A percentile compares a stretch with the other conserved stretches of the same genome.
phyloP scores from a whole-genome alignment of 1,139 yeast genomes.

The Suhomyces wounanorum region DNA sequence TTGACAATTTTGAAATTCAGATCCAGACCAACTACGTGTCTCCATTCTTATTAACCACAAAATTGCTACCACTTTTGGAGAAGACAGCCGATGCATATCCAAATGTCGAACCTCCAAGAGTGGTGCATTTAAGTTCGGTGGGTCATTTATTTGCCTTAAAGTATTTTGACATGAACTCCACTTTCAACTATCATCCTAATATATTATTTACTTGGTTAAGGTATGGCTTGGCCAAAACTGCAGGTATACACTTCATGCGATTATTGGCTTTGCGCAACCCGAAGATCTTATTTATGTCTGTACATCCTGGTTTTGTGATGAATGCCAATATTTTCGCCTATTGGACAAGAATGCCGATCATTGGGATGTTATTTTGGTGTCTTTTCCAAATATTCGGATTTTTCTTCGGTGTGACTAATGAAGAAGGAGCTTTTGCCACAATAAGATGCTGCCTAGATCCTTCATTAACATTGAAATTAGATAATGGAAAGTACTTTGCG shows the following conservation, averaged over 20 bases:
- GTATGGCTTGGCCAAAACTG: conserved; percentile 78
- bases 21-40: conserved; percentile 78
- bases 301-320: conserved; percentile 87
- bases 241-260: conserved; percentile 74
- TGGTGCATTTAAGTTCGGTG: conserved; percentile 68
- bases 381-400: conserved; percentile 66
- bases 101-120: conserved; percentile 49
- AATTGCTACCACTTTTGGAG: conserved; percentile 57
- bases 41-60: conserved; percentile 69
- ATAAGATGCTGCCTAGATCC: conserved; percentile 65
- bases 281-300: conserved; percentile 60
- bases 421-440: conserved; percentile 71
- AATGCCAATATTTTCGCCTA: conserved; percentile 72
- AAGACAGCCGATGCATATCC: conserved; percentile 31
- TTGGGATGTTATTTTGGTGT: conserved; percentile 73
- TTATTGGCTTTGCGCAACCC: conserved; percentile 70
- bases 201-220: conserved; percentile 75
- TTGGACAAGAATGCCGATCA: conserved; percentile 75
- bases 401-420: conserved; percentile 69
- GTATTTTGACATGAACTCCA: conserved; percentile 51
- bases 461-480: conserved; percentile 48
- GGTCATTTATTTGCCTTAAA: conserved; percentile 63
- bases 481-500: conserved; percentile 69
- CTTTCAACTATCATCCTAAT: conserved; percentile 64
- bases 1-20: conserved; percentile 78